Base-by-base conservation (phyloP, 805 yeast genomes). In the Suhomyces emberorum region DNA sequence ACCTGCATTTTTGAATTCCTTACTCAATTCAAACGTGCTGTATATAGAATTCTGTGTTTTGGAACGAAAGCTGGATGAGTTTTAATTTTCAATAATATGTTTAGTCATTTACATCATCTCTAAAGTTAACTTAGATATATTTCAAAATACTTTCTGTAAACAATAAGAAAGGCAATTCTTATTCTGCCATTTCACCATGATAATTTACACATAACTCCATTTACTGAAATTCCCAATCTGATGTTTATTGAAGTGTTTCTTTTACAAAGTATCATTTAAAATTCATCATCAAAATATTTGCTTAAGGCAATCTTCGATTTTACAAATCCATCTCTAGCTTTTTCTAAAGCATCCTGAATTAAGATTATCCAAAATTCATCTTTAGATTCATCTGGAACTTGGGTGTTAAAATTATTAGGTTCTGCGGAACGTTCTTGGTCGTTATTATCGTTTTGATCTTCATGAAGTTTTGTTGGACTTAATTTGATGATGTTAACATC, bases 1-100 rank as follows among this genome's bases (percentile, higher is more conserved):
- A 2, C 86, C 86, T 4, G 28, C 38, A 6, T 12, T 32, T 0
- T 38, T 60, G 17, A 55, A 63, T 14, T 14, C 17, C 8, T 50
- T 38, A 20, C 43, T 58, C 14, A 63, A 55, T 1, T 64, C 60
- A 28, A 51, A 65, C 1, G 65, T 72, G 7, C 65, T 65, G 22
- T 69, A 74, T 45, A 65, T 71, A 55, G 66, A 76, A 24, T 77
- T 77, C 48, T 80, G 83, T 53, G 51, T 75, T 22, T 61, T 61
- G 41, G 53, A 60, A 39, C 61, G 32, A 23, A 23, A 6, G n/a
- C n/a, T n/a, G n/a, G n/a, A n/a, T n/a, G n/a, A n/a, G n/a, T n/a
- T n/a, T n/a, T n/a, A n/a, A n/a, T n/a, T n/a, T n/a, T n/a, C n/a
- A n/a, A n/a, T n/a, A n/a, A n/a, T n/a, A n/a, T n/a, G n/a, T n/a